These are phyloP conservation scores for Veloporphyrellus conicus DNA, from an alignment of 1,284 basidiomycete species.

Conservation along the genomic window DNA sequence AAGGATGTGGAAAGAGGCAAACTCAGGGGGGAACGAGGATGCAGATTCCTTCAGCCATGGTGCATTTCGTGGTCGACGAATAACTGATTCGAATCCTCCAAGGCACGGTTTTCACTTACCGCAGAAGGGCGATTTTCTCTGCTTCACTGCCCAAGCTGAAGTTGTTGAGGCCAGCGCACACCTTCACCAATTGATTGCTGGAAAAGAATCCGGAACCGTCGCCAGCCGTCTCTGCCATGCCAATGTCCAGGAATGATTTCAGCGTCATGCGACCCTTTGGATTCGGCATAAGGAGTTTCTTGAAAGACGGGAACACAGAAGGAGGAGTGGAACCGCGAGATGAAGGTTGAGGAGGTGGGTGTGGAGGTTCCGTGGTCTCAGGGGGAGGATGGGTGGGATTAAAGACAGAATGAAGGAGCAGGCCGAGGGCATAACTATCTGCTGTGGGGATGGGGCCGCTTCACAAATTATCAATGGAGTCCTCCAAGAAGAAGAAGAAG, in stretches of 20 bases:
- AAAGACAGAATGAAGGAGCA: slow-evolving; percentile 82
- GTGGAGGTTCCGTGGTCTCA: slow-evolving; percentile 63
- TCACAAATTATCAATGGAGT: slow-evolving; percentile 2
- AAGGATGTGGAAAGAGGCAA: slow-evolving; percentile 81
- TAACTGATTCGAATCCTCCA: background rate
- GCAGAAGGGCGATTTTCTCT: slow-evolving; percentile 74
- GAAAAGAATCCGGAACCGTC: slow-evolving; percentile 76
- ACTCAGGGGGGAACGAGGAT: slow-evolving; percentile 80
- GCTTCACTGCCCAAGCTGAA: slow-evolving; percentile 81
- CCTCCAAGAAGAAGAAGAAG: no score
- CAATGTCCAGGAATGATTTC: slow-evolving; percentile 74
- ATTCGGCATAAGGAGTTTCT: slow-evolving; percentile 86
- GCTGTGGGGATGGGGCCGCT: slow-evolving; percentile 70
- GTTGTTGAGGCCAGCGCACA: slow-evolving; percentile 82
- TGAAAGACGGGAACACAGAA: slow-evolving; percentile 76
- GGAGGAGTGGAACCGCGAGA: slow-evolving; percentile 78
- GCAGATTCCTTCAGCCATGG: slow-evolving; percentile 78
- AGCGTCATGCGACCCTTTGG: slow-evolving; percentile 74
- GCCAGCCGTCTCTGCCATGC: slow-evolving; percentile 62
- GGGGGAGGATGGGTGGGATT: slow-evolving; percentile 75
- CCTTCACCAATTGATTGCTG: slow-evolving; percentile 78
- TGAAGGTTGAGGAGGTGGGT: slow-evolving; percentile 66
- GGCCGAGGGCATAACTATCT: slow-evolving; percentile 83
- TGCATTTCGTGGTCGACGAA: slow-evolving; percentile 25
- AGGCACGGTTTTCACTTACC: slow-evolving; percentile 40